These are phyloP conservation scores for Ligustrum vulgare DNA, from an alignment of 257 asterid genomes.

Conservation along the genomic window DNA sequence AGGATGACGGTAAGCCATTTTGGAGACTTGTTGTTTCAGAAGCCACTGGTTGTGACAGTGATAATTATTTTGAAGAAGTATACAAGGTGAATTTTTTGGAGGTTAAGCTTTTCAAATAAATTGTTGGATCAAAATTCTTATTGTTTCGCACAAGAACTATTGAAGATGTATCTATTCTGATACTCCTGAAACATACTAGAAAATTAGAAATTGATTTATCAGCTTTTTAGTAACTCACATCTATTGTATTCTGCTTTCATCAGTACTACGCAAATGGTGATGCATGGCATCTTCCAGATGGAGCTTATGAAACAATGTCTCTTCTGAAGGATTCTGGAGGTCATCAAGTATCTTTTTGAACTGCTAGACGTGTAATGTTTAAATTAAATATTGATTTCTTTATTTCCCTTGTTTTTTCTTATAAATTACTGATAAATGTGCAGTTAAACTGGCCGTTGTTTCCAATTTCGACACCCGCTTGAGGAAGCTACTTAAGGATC, in stretches of 20 bases:
- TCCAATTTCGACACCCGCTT: conserved; percentile 95
- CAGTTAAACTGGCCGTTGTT: conserved; percentile 95
- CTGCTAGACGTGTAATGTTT: conserved; percentile 18
- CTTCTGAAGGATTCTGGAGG: conserved; percentile 81
- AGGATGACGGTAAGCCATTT: conserved; percentile 95
- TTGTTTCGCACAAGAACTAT: neutral
- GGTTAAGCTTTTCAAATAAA: conserved; percentile 5
- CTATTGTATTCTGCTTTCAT: conserved; percentile 9
- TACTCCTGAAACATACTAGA: neutral
- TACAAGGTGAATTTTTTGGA: conserved; percentile 54
- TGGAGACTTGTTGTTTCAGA: conserved; percentile 89
- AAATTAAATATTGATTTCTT: neutral
- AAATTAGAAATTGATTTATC: neutral
- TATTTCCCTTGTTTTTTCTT: conserved; percentile 14
- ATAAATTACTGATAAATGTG: conserved; percentile 25
- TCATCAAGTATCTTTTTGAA: conserved; percentile 34
- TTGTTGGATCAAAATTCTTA: neutral
- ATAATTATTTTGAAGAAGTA: conserved; percentile 79
- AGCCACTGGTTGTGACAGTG: conserved; percentile 75
- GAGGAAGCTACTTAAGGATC: conserved; percentile 80
- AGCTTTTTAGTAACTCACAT: conserved; percentile 6
- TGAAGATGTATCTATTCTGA: neutral
- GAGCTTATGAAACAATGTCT: conserved; percentile 67
- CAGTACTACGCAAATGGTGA: conserved; percentile 91
- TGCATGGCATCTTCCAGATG: conserved; percentile 91